A percentile compares a stretch with the other conserved stretches of the same genome.
phyloP scores from a whole-genome alignment of 495 filamentous ascomycete genomes.

The Penicillium flavigenum region DNA sequence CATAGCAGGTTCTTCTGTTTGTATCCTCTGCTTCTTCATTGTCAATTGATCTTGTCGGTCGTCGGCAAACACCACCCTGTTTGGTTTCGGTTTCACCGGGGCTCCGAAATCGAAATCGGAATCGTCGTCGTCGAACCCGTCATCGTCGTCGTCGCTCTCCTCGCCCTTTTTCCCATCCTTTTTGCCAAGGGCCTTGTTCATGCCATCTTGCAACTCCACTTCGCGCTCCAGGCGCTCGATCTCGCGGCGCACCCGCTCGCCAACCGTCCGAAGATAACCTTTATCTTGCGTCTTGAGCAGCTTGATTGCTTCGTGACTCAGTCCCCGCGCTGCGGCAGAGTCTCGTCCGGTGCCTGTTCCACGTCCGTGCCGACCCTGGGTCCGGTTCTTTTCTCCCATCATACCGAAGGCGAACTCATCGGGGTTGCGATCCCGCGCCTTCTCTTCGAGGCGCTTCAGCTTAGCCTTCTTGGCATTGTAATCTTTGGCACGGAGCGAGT shows the following conservation, averaged over 20 bases:
- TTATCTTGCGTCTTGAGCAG: slow-evolving; percentile 95
- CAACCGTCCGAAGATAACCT: slow-evolving; percentile 75
- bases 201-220: slow-evolving; percentile 42
- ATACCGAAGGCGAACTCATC: slow-evolving; percentile 97
- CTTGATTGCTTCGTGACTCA: slow-evolving; percentile 70
- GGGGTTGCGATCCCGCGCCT: slow-evolving; percentile 83
- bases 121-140: slow-evolving; percentile 32
- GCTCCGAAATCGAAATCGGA: slow-evolving; percentile 33
- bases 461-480: slow-evolving; percentile 82
- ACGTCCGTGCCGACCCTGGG: slow-evolving; percentile 56
- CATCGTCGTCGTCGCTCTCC: slow-evolving; percentile 27
- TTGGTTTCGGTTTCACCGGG: slow-evolving; percentile 29
- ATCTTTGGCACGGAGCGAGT: slow-evolving; percentile 85
- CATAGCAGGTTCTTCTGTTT: slow-evolving; percentile 25
- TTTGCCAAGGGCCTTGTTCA: slow-evolving; percentile 31
- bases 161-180: slow-evolving; percentile 29
- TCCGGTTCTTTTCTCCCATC: slow-evolving; percentile 56
- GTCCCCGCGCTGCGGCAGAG: slow-evolving; percentile 36
- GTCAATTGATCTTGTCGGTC: slow-evolving; percentile 50
- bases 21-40: slow-evolving; percentile 26
- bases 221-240: slow-evolving; percentile 59
- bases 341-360: slow-evolving; percentile 48
- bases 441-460: slow-evolving; percentile 72
- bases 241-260: slow-evolving; percentile 57
- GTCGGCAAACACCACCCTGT: slow-evolving; percentile 59